Conservation (phyloP, 169 alveolate genomes). For the Eimeria sp. region DNA sequence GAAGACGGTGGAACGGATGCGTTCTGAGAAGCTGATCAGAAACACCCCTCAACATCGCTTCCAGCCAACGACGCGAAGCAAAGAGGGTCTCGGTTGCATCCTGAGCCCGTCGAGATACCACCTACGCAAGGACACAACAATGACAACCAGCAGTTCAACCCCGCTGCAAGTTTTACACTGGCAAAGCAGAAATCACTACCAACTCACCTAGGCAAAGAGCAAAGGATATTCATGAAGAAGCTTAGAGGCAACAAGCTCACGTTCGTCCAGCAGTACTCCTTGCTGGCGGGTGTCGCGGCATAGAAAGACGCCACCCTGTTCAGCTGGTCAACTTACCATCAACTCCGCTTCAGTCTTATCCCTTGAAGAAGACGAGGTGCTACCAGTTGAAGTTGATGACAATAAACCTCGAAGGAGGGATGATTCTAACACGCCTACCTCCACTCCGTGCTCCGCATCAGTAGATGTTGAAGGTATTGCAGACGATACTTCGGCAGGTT, state of each 20-base stretch:
- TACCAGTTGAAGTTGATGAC: not conserved
- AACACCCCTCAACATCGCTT: not conserved
- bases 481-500: not conserved
- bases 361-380: not conserved
- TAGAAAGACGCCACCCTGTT: not conserved
- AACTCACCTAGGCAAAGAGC: not conserved
- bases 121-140: not conserved
- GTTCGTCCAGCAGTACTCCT: not conserved
- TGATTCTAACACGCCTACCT: not conserved
- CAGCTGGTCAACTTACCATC: not conserved
- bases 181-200: not conserved
- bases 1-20: constrained; percentile 3
- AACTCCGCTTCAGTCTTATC: not conserved
- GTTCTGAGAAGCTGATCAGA: not conserved
- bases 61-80: not conserved
- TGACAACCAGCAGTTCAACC: not conserved
- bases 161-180: not conserved
- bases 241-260: not conserved
- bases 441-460: not conserved
- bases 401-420: not conserved
- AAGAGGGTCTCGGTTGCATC: not conserved
- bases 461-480: not conserved
- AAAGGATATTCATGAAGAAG: not conserved
- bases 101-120: not conserved
- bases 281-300: not conserved